Conservation (phyloP, 371 early-diverging fungal species). For the Mucor saturninus region DNA sequence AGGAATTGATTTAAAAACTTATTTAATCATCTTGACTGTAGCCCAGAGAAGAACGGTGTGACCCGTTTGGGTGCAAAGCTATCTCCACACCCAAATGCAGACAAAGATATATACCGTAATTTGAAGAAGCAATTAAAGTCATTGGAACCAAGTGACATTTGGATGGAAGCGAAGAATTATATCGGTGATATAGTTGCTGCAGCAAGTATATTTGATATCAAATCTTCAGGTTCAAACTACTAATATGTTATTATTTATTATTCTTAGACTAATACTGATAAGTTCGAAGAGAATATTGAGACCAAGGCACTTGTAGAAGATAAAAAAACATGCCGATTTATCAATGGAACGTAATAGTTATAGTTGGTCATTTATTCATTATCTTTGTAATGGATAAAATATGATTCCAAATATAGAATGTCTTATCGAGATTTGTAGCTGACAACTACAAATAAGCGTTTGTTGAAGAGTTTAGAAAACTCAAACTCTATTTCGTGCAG, state of each 20-base stretch:
- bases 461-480: conserved; percentile 19
- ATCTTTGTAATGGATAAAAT: no score
- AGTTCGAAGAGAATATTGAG: conserved; percentile 20
- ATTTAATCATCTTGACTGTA: conserved; percentile 18
- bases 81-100: conserved; percentile 15
- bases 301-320: conserved; percentile 17
- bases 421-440: not conserved
- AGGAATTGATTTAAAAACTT: conserved; percentile 9
- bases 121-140: conserved; percentile 17
- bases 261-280: conserved; percentile 20
- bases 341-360: no score
- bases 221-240: no score
- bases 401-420: no score
- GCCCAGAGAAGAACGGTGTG: conserved; percentile 22
- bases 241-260: conserved; percentile 25
- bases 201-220: no score
- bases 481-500: conserved; percentile 18
- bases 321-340: conserved; percentile 14
- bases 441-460: conserved; percentile 9
- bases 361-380: no score
- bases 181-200: no score
- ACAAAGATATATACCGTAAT: conserved; percentile 17
- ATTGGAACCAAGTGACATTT: conserved; percentile 10
- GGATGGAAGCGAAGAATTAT: no score
- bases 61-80: conserved; percentile 17